Evolutionary conservation across 441 rosid species (phyloP).

Genomic region (Adansonia madagascariensis): DNA sequence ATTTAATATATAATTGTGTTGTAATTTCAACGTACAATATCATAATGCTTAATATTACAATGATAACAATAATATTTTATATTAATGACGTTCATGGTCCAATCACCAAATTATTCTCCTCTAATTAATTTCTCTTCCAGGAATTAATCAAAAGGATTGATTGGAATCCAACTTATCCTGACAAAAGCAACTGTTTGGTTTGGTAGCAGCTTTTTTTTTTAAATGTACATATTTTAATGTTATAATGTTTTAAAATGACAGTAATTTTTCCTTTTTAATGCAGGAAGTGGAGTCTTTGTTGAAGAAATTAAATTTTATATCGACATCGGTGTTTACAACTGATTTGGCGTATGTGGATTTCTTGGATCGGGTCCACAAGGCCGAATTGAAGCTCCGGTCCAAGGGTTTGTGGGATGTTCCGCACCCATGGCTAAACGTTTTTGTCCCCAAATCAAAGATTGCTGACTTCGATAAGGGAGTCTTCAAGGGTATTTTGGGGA

Average conservation of each 20-base stretch:
- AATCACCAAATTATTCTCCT: slow-evolving; percentile 44
- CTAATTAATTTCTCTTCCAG: slow-evolving; percentile 18
- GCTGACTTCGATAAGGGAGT: slow-evolving; percentile 78
- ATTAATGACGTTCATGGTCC: slow-evolving; percentile 40
- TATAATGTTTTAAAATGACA: background rate
- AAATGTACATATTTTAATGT: slow-evolving; percentile 13
- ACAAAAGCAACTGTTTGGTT: slow-evolving; percentile 48
- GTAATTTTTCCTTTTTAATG: background rate
- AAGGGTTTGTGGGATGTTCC: slow-evolving; percentile 93
- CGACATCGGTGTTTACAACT: slow-evolving; percentile 71
- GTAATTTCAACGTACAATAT: too few species aligned
- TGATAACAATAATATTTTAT: background rate
- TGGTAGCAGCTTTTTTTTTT: slow-evolving; percentile 36
- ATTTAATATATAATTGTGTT: too few species aligned
- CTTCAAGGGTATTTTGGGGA: slow-evolving; percentile 87
- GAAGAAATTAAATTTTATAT: slow-evolving; percentile 70
- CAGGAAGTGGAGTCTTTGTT: slow-evolving; percentile 77
- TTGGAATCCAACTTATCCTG: slow-evolving; percentile 46
- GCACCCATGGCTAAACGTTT: slow-evolving; percentile 96
- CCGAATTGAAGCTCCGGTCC: slow-evolving; percentile 80
- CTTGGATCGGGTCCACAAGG: slow-evolving; percentile 91
- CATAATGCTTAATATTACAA: too few species aligned
- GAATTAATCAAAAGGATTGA: slow-evolving; percentile 22
- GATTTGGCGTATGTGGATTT: slow-evolving; percentile 77
- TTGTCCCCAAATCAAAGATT: slow-evolving; percentile 84